These are phyloP conservation scores for Solanum hybrid DNA, from an alignment of 305 asterid species.

Conservation along the genomic window DNA sequence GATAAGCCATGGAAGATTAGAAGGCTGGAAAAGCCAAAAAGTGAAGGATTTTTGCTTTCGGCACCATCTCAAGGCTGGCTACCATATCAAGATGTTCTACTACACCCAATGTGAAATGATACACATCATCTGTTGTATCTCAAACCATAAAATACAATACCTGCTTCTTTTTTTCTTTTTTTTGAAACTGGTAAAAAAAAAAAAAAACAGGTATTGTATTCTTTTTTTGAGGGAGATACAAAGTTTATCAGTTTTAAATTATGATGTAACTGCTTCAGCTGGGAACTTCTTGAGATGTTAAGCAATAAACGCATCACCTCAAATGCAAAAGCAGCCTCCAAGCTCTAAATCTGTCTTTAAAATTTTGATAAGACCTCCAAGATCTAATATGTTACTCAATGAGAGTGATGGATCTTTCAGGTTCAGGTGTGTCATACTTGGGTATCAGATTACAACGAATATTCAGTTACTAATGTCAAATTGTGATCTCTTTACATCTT, in stretches of 20 bases:
- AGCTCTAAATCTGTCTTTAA: background rate
- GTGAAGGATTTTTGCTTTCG: background rate
- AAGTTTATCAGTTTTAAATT: background rate
- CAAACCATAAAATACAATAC: background rate
- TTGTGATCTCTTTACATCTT: background rate
- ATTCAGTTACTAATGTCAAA: background rate
- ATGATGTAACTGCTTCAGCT: background rate
- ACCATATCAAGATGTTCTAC: background rate
- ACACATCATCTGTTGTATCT: background rate
- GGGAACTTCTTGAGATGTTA: background rate
- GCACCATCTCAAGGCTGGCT: background rate
- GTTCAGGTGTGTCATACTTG: background rate
- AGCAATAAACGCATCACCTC: background rate
- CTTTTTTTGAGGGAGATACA: background rate
- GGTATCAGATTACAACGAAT: background rate
- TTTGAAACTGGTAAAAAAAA: background rate
- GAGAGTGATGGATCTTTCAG: background rate
- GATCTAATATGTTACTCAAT: background rate
- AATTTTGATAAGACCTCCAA: background rate
- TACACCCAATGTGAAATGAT: background rate
- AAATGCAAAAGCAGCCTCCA: background rate
- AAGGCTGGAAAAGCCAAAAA: background rate
- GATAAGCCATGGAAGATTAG: background rate
- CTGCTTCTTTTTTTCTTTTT: background rate
- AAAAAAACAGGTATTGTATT: background rate